phyloP scores from a whole-genome alignment of 176 grass and related monocot genomes.

The Carex kokanica region DNA sequence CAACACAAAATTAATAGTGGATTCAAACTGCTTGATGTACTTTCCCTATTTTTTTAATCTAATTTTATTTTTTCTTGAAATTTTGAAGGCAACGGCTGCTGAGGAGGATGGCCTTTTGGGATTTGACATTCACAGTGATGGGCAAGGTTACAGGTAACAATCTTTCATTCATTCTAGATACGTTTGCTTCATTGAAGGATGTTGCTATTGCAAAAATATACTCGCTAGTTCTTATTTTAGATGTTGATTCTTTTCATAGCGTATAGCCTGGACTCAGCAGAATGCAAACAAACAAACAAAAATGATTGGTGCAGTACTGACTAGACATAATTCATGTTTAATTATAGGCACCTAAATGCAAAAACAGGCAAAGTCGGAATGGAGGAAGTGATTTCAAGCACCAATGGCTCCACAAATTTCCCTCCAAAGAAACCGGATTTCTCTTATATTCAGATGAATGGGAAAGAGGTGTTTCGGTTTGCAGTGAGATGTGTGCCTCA shows the following conservation, averaged over 20 bases:
- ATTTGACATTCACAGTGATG: conserved; percentile 76
- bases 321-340: conserved; percentile 24
- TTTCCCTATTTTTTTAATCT: conserved; percentile 19
- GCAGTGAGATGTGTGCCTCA: conserved; percentile 73
- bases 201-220: not conserved
- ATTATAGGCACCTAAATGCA: conserved; percentile 59
- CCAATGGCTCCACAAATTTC: conserved; percentile 55
- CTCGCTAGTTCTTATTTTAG: not conserved
- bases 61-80: conserved; percentile 25
- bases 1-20: not conserved
- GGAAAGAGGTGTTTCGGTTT: conserved; percentile 96
- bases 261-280: not conserved
- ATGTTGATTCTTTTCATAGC: not conserved
- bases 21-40: not conserved
- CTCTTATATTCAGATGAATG: conserved; percentile 90
- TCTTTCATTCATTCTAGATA: conserved; percentile 12
- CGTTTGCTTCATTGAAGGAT: not conserved
- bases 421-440: conserved; percentile 67
- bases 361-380: conserved; percentile 10
- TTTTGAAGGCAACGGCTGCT: conserved; percentile 55
- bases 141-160: conserved; percentile 68
- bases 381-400: conserved; percentile 37
- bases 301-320: conserved; percentile 19
- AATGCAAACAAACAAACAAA: not conserved
- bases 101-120: conserved; percentile 87